Conservation (phyloP, 106 monocot species). For the Acorus gramineus region DNA sequence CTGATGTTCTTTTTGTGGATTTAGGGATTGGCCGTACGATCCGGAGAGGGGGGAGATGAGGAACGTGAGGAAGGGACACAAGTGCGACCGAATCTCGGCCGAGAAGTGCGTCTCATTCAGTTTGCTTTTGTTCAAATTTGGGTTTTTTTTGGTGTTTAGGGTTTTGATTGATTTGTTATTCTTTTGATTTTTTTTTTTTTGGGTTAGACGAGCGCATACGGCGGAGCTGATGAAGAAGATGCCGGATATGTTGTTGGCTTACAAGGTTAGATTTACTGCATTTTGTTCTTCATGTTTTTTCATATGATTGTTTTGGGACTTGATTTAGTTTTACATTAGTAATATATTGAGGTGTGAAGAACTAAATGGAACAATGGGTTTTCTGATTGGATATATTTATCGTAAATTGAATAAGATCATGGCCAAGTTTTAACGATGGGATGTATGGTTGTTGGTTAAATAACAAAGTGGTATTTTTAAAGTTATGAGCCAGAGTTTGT, state of each 20-base stretch:
- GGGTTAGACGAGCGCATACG: constrained; percentile 68
- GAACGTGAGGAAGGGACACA: constrained; percentile 88
- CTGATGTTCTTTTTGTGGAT: neutral
- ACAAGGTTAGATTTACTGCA: constrained; percentile 45
- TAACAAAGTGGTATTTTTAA: too few species aligned
- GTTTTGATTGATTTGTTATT: neutral
- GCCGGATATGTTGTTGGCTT: constrained; percentile 92
- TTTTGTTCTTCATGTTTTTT: too few species aligned
- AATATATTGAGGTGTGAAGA: too few species aligned
- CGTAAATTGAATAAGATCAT: too few species aligned
- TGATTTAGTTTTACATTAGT: too few species aligned
- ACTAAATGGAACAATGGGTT: too few species aligned
- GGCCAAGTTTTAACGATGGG: too few species aligned
- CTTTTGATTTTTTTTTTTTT: neutral
- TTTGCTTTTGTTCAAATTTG: neutral
- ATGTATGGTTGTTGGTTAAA: too few species aligned
- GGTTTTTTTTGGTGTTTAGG: neutral
- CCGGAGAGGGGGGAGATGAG: constrained; percentile 81
- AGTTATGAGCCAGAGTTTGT: too few species aligned
- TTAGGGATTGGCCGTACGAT: constrained; percentile 88
- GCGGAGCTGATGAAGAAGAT: constrained; percentile 99
- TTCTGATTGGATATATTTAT: too few species aligned
- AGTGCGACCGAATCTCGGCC: constrained; percentile 79
- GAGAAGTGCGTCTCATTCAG: constrained; percentile 47
- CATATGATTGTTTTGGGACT: too few species aligned